Evolutionary conservation across 2,329 filamentous ascomycete species (phyloP), one percentile per base, ranked within the genome.

Genomic region (Xylariaceae sp.): DNA sequence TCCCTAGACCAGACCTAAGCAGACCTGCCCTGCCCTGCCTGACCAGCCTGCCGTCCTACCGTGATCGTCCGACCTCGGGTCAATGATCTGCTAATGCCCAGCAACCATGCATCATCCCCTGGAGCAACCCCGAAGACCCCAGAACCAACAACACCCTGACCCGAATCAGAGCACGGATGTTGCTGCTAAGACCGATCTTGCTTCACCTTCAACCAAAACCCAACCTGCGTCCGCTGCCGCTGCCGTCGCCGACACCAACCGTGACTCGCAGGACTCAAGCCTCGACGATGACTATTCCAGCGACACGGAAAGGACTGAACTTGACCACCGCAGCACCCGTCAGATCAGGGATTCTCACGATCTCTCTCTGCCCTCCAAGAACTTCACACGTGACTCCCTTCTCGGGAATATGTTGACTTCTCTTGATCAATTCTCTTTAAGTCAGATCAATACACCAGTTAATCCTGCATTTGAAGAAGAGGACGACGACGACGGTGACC

Each of bases 351-450:
- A 92, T 75, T 91, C 88, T 53, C 92, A 97, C 78, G 92, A 96
- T 73, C 81, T 97, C 63, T 92, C 90, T 59, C 81, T 96, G 68
- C 87, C 87, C 54, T 85, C 88, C 53, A 81, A 87, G 62, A 85
- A 90, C 72, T 85, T 90, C 64, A 90, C 89, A 47, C 86, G 93
- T 66, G 90, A 96, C 71, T 97, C 92, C 41, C 86, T 99, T 66
- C 91, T 99, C 61, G 89, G 94, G 74, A 96, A 97, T 74, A 94
- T 99, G 88, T 85, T 97, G 61, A 80, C 94, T 65, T 96, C 92
- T 47, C 86, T 99, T 64, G 93, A 96, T 75, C 89, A 93, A 73
- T 86, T 93, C 71, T 87, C 84, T 47, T 80, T 83, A 66, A 79
- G 74, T 50, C 78, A 82, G 66, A 71, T 75, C 51, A 69, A 68